Base-by-base conservation (phyloP, 2,329 filamentous ascomycete species). In the Scytalidium sp. region DNA sequence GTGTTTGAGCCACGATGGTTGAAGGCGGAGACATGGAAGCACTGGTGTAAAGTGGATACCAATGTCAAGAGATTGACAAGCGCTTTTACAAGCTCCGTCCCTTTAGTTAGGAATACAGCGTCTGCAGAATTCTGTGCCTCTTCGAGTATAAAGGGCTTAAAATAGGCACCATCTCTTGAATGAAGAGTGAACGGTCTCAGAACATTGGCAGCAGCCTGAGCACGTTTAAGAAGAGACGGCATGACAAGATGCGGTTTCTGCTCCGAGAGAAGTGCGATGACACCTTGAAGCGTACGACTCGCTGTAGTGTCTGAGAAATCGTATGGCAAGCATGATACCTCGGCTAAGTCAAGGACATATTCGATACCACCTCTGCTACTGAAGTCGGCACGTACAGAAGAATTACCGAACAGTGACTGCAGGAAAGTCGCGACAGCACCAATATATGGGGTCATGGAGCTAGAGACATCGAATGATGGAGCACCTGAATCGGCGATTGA, bases 331-430 rank as follows among this genome's bases (percentile, higher is more conserved):
- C 90, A 92, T 4, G 90, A 87, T 23, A 92, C 81, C 47, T 88
- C 89, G 39, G 87, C 87, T 49, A 97, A 82, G 63, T 97, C 90
- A 47, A 99, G 75, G 19, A 97, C 75, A 45, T 87, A 77, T 66
- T 97, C 90, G 20, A 93, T 83, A 6, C 90, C 94, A 50, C 91
- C 90, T 45, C 80, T 79, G 48, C 88, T 82, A 54, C 94, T 83
- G 62, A 97, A 93, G 20, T 80, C 79, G 17, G 57, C 53, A 11
- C 64, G 60, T 20, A 63, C 56, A 5, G 61, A 55, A 3, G 57
- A 52, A 43, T 66, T 66, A 17, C 51, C 53, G 32, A 67, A 57
- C 36, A 67, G 57, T 2, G 57, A 62, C 9, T 70, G 68, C 42
- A 99, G 70, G 65, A 99, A 99, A 45, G 83, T 87, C 52, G 87